Evolutionary conservation across 1,139 yeast genomes (phyloP).

Genomic region (Scheffersomyces illinoinensis): DNA sequence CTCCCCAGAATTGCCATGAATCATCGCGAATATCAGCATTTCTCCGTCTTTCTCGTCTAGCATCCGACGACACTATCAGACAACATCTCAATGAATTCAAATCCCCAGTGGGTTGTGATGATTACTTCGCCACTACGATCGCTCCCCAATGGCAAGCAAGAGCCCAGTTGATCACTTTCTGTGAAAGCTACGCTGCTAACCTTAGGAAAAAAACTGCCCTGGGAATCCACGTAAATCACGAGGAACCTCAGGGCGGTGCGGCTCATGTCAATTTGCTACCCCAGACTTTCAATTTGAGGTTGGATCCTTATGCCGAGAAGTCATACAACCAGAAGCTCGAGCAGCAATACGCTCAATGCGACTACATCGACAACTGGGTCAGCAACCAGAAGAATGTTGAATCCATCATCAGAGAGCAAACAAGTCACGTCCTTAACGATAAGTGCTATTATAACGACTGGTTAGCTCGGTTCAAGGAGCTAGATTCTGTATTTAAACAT

Average conservation of each 20-base stretch:
- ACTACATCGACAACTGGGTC: slow-evolving; percentile 38
- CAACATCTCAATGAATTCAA: slow-evolving; percentile 38
- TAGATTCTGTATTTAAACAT: background rate
- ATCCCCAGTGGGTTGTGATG: slow-evolving; percentile 23
- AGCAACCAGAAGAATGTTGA: slow-evolving; percentile 37
- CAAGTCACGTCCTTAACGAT: slow-evolving; percentile 33
- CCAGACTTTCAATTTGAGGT: slow-evolving; percentile 29
- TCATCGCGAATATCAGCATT: slow-evolving; percentile 39
- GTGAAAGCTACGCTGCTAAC: slow-evolving; percentile 25
- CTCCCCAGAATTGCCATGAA: slow-evolving; percentile 34
- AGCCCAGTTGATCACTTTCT: slow-evolving; percentile 29
- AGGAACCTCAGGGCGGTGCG: background rate
- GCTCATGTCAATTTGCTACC: slow-evolving; percentile 1
- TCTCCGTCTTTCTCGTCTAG: slow-evolving; percentile 37
- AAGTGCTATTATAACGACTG: slow-evolving; percentile 41
- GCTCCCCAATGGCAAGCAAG: slow-evolving; percentile 42
- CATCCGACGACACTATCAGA: slow-evolving; percentile 41
- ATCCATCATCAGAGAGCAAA: slow-evolving; percentile 33
- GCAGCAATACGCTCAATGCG: slow-evolving; percentile 25
- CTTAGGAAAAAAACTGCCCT: slow-evolving; percentile 19
- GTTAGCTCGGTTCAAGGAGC: slow-evolving; percentile 22
- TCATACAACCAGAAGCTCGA: slow-evolving; percentile 22
- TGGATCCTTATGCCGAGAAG: slow-evolving; percentile 43
- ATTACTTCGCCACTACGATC: slow-evolving; percentile 28
- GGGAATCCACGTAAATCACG: background rate